phyloP scores from a whole-genome alignment of 148 eudicot genomes.

The Chenopodium suecicum region DNA sequence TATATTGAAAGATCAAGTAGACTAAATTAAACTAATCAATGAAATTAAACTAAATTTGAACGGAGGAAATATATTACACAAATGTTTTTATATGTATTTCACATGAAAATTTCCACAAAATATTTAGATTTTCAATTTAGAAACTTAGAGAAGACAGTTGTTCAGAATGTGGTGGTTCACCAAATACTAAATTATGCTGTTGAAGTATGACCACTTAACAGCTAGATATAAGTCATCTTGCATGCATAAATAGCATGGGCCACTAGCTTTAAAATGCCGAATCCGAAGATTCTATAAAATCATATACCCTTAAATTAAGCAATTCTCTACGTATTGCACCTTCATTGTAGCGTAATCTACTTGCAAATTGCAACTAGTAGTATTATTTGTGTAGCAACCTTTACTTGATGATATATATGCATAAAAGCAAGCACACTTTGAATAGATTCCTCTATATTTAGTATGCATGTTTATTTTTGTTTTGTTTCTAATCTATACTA shows the following conservation, averaged over 20 bases:
- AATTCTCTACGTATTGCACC: background rate
- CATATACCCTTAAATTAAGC: background rate
- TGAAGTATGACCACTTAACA: slow-evolving; percentile 13
- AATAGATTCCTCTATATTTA: background rate
- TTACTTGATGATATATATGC: background rate
- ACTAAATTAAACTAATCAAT: no score
- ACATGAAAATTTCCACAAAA: background rate
- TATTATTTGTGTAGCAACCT: background rate
- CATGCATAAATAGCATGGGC: background rate
- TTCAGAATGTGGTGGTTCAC: slow-evolving; percentile 27
- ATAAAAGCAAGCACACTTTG: background rate
- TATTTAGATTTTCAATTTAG: background rate
- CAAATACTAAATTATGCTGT: slow-evolving; percentile 9
- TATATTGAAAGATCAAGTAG: no score
- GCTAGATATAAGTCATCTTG: background rate
- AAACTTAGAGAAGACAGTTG: slow-evolving; percentile 2
- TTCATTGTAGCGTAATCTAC: background rate
- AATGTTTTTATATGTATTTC: no score
- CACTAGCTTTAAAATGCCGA: slow-evolving; percentile 7
- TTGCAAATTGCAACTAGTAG: background rate
- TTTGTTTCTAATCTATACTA: background rate
- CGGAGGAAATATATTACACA: no score
- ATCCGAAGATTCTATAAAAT: slow-evolving; percentile 20
- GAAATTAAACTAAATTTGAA: no score
- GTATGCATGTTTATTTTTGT: background rate